Conservation (phyloP, 805 yeast species). For the Jamesozyma lodderae region DNA sequence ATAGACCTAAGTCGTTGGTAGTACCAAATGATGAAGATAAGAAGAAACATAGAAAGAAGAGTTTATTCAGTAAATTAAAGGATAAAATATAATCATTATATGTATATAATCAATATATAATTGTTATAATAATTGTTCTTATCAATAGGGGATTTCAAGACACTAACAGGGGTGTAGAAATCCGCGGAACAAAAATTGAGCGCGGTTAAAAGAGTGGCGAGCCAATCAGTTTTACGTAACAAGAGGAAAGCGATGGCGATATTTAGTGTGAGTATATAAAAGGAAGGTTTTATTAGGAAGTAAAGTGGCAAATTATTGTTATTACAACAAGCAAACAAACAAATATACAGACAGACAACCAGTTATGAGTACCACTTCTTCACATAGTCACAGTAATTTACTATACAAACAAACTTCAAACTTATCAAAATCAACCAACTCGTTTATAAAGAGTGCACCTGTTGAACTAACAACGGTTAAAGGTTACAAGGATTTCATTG, state of each 20-base stretch:
- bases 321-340: neutral
- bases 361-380: neutral
- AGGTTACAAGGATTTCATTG: conserved; percentile 34
- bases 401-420: conserved; percentile 3
- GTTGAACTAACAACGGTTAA: conserved; percentile 33
- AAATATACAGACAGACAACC: neutral
- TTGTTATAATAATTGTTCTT: neutral
- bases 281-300: too few species aligned
- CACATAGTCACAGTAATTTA: neutral
- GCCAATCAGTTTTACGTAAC: too few species aligned
- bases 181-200: too few species aligned
- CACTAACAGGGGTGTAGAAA: too few species aligned
- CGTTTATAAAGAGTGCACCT: conserved; percentile 30
- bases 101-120: neutral
- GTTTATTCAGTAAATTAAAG: conserved; percentile 18
- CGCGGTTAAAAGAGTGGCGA: too few species aligned
- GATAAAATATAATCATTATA: conserved; percentile 14
- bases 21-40: neutral
- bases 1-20: neutral
- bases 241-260: too few species aligned
- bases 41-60: conserved; percentile 10
- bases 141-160: neutral
- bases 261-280: too few species aligned
- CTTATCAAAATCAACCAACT: conserved; percentile 21
- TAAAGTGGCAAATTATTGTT: too few species aligned